phyloP scores from a whole-genome alignment of 2,329 filamentous ascomycete genomes.

The Colletotrichum sp. region DNA sequence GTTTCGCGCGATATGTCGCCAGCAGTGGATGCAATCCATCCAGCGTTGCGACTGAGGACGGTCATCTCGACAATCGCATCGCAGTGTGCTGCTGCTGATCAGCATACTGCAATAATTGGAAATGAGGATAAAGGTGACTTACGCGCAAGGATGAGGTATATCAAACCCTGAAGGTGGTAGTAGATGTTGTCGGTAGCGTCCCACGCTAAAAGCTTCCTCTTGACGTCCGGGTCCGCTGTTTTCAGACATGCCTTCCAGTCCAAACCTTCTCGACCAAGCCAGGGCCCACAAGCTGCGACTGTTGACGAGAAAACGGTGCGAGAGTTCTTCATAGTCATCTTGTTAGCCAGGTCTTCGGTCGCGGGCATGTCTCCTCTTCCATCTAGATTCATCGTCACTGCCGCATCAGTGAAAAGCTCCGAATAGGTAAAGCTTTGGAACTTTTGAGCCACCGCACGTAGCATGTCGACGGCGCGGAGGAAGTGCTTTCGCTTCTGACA shows the following conservation, averaged over 20 bases:
- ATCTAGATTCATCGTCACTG: neutral
- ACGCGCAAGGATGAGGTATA: constrained; percentile 4
- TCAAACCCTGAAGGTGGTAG: constrained; percentile 8
- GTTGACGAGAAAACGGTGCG: neutral
- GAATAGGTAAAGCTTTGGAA: constrained; percentile 10
- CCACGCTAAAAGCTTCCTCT: neutral
- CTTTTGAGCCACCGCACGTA: neutral
- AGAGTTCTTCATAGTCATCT: neutral
- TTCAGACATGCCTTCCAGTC: neutral
- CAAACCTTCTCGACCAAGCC: neutral
- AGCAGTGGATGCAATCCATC: neutral
- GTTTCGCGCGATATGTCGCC: neutral
- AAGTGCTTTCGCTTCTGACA: constrained; percentile 13
- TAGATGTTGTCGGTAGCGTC: constrained; percentile 15
- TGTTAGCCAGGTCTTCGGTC: neutral
- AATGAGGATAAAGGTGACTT: neutral
- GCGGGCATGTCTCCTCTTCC: neutral
- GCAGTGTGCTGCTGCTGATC: constrained; percentile 3
- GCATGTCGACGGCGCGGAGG: constrained; percentile 5
- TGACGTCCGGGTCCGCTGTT: neutral
- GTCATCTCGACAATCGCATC: constrained; percentile 8
- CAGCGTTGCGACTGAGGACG: constrained; percentile 17
- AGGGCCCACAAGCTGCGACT: neutral
- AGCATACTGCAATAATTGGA: neutral
- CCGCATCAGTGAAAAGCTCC: neutral